These are phyloP conservation scores for Nicotiana tabacum DNA, from an alignment of 257 asterid genomes.

Conservation along the genomic window DNA sequence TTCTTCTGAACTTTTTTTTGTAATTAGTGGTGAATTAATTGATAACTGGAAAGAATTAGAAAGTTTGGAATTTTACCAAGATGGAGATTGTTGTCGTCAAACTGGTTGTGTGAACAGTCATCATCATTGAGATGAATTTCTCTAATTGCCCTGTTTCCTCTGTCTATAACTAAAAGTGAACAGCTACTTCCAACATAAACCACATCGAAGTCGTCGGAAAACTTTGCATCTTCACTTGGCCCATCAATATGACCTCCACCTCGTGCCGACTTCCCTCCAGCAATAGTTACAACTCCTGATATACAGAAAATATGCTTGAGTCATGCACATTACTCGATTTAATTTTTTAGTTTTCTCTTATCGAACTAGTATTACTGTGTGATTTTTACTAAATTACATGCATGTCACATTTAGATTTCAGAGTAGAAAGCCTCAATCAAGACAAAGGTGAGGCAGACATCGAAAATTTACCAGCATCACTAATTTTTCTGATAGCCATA, in stretches of 20 bases:
- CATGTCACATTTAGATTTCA: neutral
- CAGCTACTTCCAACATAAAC: conserved; percentile 73
- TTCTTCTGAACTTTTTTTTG: neutral
- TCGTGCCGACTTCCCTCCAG: conserved; percentile 74
- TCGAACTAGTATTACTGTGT: neutral
- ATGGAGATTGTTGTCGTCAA: conserved; percentile 54
- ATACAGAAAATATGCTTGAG: neutral
- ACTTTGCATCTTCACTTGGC: conserved; percentile 87
- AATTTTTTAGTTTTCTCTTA: neutral
- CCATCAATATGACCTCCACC: conserved; percentile 93
- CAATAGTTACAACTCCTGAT: conserved; percentile 84
- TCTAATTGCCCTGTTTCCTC: conserved; percentile 91
- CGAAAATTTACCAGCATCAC: conserved; percentile 51
- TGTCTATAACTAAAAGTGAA: conserved; percentile 73
- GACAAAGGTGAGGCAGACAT: neutral
- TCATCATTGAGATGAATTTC: conserved; percentile 79
- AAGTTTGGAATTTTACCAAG: conserved; percentile 38
- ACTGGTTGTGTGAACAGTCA: conserved; percentile 52
- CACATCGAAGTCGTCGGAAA: conserved; percentile 81
- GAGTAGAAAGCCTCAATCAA: neutral
- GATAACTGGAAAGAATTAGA: neutral
- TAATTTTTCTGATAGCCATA: conserved; percentile 87
- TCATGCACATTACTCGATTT: neutral
- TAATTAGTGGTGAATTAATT: neutral
- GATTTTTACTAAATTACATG: neutral